Evolutionary conservation across 441 rosid genomes (phyloP).

Genomic region (Gossypium schwendimanii): DNA sequence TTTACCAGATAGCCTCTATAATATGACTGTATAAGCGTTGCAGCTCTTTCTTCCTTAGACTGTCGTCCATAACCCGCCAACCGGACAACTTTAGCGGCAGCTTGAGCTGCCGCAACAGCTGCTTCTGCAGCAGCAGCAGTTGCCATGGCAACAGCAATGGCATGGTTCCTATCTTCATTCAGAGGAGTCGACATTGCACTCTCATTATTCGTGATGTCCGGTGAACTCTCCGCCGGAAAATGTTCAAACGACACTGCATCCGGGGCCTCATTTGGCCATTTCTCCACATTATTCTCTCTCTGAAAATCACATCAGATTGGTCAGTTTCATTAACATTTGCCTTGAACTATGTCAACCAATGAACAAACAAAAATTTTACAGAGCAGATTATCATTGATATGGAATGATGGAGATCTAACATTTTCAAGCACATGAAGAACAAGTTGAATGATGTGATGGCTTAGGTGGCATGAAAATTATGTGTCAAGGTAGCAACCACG

Average conservation of each 20-base stretch:
- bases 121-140: conserved; percentile 94
- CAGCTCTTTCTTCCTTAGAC: conserved; percentile 71
- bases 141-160: conserved; percentile 80
- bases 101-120: conserved; percentile 86
- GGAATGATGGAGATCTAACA: conserved; percentile 30
- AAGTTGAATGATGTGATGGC: conserved; percentile 23
- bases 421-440: conserved; percentile 29
- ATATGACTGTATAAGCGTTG: conserved; percentile 65
- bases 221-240: conserved; percentile 74
- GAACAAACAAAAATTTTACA: background rate
- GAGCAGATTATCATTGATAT: background rate
- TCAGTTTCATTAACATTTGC: background rate
- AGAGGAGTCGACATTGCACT: conserved; percentile 41
- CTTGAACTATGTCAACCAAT: background rate
- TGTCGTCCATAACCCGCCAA: conserved; percentile 75
- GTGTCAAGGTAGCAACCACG: conserved; percentile 9
- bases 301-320: conserved; percentile 11
- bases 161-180: conserved; percentile 61
- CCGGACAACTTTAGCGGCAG: conserved; percentile 88
- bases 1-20: conserved; percentile 86
- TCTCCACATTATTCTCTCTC: conserved; percentile 43
- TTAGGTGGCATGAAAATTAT: conserved; percentile 36
- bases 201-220: conserved; percentile 53
- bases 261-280: conserved; percentile 59
- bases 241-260: conserved; percentile 83